Base-by-base conservation (phyloP, 805 yeast species). In the Yarrowia hollandica region DNA sequence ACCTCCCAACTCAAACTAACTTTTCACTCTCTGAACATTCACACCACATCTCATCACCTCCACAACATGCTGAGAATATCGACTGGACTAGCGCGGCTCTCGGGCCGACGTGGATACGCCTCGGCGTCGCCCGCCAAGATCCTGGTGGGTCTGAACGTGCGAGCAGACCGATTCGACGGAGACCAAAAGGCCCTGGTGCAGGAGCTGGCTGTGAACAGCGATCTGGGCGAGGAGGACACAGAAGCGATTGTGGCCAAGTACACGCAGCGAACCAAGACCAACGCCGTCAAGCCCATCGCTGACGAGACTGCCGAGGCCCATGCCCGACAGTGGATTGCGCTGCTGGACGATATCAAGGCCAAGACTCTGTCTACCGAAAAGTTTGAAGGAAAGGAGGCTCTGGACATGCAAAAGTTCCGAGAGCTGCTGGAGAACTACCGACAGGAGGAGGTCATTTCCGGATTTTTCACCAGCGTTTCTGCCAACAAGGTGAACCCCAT, bases 101-200 rank as follows among this genome's bases (percentile, higher is more conserved):
- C 21, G 23, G 16, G n/a, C 3, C 22, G 28, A 3, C 54, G 54
- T 2, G 54, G 54, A 10, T 46, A 46, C 28, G 33, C 55, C 22
- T 26, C 55, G 8, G 39, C 22, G 39, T 52, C 58, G 25, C 58
- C 58, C 26, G 58, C 58, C 34, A 25, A 52, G 44, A 37, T 52
- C 14, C 58, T 52, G 14, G 58, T 52, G 34, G 58, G 44, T 15
- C 42, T 37, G 18, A 52, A 52, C 58, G 42, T 52, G 33, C 44
- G 35, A 14, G 58, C 58, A 8, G 58, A 52, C 44, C 58, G 44
- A 12, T 35, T 18, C 5, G 58, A 25, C 25, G 58, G 44, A 23
- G 44, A 35, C 35, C 44, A 52, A 8, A 52, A 34, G 25, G 58
- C 44, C 4, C 34, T 52, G 7, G 26, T 5, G 12, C 55, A 48